Base-by-base conservation (phyloP, 768 basidiomycete genomes). In the Lactifluus subvellereus region DNA sequence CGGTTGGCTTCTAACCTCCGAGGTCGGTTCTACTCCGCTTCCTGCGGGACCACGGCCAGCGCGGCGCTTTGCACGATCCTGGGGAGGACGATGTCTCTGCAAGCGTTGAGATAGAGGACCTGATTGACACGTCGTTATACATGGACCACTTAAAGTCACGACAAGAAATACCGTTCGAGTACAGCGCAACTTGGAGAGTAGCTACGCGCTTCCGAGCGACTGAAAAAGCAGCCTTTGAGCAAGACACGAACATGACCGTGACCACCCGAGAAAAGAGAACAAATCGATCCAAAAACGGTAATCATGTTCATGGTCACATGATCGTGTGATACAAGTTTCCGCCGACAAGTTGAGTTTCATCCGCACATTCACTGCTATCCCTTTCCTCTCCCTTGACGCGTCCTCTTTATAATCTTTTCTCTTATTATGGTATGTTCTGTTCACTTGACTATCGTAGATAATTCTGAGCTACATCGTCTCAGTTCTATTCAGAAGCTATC, bases 401-500 rank as follows among this genome's bases (percentile, higher is more conserved):
- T 61, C 48, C 2, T 47, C 51, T 54, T 22, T 20, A 22, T 37
- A 20, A 7, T 27, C 8, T 27, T 33, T 60, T 59, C 33, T 65
- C 65, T 22, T 68, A 62, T 57, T 62, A 70, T 70, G 70, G 66
- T 57, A n/a, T 2, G 58, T 58, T 30, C 43, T 27, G 6, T 65
- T 60, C 11, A 6, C 14, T 13, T 58, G 52, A 51, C 38, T 38
- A 32, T 53, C 59, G 43, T 56, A 50, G 49, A 32, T 54, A 4
- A 32, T 53, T 38, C 64, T 62, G 27, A 64, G 47, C 32, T 27
- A 9, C 18, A 55, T 9, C 32, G 7, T 22, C 13, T 10, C 30
- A 91, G 91, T 94, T 94, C 74, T 95, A 92, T 73, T 94, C 93
- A 54, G 94, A 97, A 73, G 87, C 92, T 40, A 93, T 98, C 74